phyloP scores from a whole-genome alignment of 768 basidiomycete genomes.

The Tricholoma sp. region DNA sequence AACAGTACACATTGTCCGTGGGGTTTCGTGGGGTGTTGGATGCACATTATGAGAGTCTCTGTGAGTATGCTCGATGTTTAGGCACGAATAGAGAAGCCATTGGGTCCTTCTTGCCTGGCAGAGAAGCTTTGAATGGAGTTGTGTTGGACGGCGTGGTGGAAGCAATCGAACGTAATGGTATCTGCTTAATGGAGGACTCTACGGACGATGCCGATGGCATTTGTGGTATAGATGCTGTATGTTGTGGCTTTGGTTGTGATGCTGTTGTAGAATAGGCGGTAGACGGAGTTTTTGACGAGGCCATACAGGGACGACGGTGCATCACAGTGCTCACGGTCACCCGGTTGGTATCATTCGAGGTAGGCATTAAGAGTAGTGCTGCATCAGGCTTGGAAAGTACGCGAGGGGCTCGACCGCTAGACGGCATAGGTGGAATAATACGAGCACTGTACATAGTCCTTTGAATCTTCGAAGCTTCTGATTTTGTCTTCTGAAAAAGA shows the following conservation, averaged over 20 bases:
- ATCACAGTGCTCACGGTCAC: slow-evolving; percentile 50
- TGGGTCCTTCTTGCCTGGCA: slow-evolving; percentile 54
- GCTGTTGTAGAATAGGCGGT: slow-evolving; percentile 4
- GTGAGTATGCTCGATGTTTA: slow-evolving; percentile 63
- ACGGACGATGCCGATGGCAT: neutral
- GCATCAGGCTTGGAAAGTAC: slow-evolving; percentile 32
- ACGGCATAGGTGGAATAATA: slow-evolving; percentile 48
- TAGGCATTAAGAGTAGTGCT: slow-evolving; percentile 27
- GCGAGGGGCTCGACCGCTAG: slow-evolving; percentile 38
- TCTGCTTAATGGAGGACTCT: slow-evolving; percentile 5
- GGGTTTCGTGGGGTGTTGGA: neutral
- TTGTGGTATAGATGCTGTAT: slow-evolving; percentile 10
- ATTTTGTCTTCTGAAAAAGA: slow-evolving; percentile 72
- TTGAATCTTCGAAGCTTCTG: slow-evolving; percentile 64
- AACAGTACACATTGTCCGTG: neutral
- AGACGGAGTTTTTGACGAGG: slow-evolving; percentile 3
- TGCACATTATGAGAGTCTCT: slow-evolving; percentile 14
- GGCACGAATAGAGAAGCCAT: slow-evolving; percentile 67
- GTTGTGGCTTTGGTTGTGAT: slow-evolving; percentile 11
- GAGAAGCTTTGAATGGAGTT: slow-evolving; percentile 30
- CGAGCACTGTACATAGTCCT: slow-evolving; percentile 53
- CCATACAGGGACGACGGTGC: slow-evolving; percentile 27
- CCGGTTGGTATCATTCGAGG: slow-evolving; percentile 31
- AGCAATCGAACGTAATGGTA: slow-evolving; percentile 6
- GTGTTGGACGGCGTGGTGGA: slow-evolving; percentile 17